Evolutionary conservation across 108 stramenopile genomes (phyloP), one percentile per base, ranked within the genome.

Genomic region (Chaetoceros tenuissimus): DNA sequence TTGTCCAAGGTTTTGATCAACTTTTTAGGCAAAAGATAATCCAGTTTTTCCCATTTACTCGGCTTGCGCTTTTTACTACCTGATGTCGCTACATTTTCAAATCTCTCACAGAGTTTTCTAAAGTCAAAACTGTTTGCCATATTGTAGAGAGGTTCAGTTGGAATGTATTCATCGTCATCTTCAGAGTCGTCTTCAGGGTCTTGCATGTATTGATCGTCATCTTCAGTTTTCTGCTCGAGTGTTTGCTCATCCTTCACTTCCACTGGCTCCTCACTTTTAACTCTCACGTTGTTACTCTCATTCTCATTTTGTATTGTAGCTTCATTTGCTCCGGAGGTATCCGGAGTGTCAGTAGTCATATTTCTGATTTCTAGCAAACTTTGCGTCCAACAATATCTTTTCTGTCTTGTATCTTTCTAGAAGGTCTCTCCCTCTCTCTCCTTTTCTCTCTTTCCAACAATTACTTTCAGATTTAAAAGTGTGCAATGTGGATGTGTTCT

Each of bases 71-170:
- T 57, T 62, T 58, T 16, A 28, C 47, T 21, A 1, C 68, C 59
- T 62, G 65, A 44, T 30, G 66, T 63, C 80, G 76, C 84, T 18
- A 86, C 24, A 25, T 46, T 48, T 63, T 90, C 85, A 64, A 86
- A 57, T 23, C 79, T 71, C 20, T 62, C 19, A 57, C 77, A 77
- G 23, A 86, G 45, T 3, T 45, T 43, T 49, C 50, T 49, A 51
- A 90, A 90, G 3, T 66, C 53, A 7, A 84, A 43, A 52, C 63
- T 48, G 55, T 83, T 77, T 46, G 79, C 77, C 51, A 63, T 72
- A 27, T 62, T 51, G 56, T 78, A 80, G 31, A 66, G 68, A 28
- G 89, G 89, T 58, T 81, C 80, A 17, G 57, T 45, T 3, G 58
- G 60, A 0, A 48, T 31, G 59, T 67, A 63, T 13, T 43, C 60